Evolutionary conservation across 1,284 basidiomycete genomes (phyloP), one percentile per base, ranked within the genome.

Genomic region (Ganoderma sp.): DNA sequence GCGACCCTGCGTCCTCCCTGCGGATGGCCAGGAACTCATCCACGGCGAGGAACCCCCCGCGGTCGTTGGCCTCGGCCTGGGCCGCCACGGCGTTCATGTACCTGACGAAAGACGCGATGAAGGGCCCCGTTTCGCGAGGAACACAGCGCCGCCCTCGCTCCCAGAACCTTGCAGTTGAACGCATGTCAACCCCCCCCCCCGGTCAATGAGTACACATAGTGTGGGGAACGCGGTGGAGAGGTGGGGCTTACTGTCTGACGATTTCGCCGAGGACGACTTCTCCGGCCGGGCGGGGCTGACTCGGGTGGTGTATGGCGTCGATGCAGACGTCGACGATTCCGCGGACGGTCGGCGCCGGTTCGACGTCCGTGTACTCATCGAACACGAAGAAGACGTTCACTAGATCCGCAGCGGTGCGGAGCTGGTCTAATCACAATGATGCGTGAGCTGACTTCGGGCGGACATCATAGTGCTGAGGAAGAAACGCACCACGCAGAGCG

Each of bases 321-420:
- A n/a, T 48, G 43, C 28, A 10, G 5, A 61, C 17, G 17, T 81
- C 76, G 19, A 76, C 78, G 65, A 78, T 71, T 28, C 70, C 39
- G 14, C 69, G 73, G 52, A 76, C 77, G 25, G 64, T 71, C 4
- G 73, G 63, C 3, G 73, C 75, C 32, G 73, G 66, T 34, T 78
- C 75, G 0, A 78, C 72, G 65, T 84, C 83, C 17, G 81, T 79
- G 65, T 81, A 80, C 65, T 84, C 82, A 67, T 84, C 83, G 54
- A 83, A 76, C 12, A 82, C 77, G 68, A 83, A 84, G 69, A 82
- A 82, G 8, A 82, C 71, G 58, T 79, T 80, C 78, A 83, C 82
- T n/a, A 83, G 69, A 65, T 84, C 82, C 68, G 80, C 81, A 2
- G 72, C 73, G 22, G 71, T 75, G 9, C 79, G 74, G 34, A 78